Evolutionary conservation across 2,329 filamentous ascomycete species (phyloP).

Genomic region (Dactylellina sp.): DNA sequence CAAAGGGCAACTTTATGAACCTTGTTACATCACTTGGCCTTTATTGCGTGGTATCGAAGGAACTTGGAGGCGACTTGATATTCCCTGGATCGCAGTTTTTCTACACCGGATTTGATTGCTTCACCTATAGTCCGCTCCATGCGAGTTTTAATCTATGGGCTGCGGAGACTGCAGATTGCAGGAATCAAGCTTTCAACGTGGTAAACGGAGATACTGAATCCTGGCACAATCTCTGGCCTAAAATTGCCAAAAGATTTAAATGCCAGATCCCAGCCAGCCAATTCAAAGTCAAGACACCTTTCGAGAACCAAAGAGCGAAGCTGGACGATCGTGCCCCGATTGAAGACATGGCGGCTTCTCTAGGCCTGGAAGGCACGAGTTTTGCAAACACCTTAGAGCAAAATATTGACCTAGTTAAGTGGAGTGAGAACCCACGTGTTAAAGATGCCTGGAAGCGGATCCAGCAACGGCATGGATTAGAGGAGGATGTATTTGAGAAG

Average conservation of each 20-base stretch:
- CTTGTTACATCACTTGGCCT: constrained; percentile 64
- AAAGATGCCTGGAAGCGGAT: constrained; percentile 64
- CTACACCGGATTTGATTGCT: constrained; percentile 63
- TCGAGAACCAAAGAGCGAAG: constrained; percentile 28
- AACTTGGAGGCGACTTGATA: constrained; percentile 62
- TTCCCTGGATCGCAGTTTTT: constrained; percentile 63
- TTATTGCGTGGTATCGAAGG: constrained; percentile 64
- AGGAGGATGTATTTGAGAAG: constrained; percentile 64
- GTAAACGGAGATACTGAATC: constrained; percentile 65
- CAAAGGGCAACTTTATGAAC: constrained; percentile 65
- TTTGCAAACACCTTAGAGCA: constrained; percentile 62
- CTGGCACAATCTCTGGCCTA: constrained; percentile 66
- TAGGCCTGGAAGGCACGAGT: constrained; percentile 61
- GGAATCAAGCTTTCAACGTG: constrained; percentile 65
- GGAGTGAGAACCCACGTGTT: constrained; percentile 64
- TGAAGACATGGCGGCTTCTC: constrained; percentile 60
- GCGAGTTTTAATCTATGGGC: constrained; percentile 64
- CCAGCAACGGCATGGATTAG: constrained; percentile 62
- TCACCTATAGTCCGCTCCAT: constrained; percentile 62
- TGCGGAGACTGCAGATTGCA: constrained; percentile 61
- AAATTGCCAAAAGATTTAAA: constrained; percentile 63
- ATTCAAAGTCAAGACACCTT: constrained; percentile 15
- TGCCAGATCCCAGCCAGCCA: constrained; percentile 61
- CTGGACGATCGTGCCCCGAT: constrained; percentile 62
- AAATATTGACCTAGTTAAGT: constrained; percentile 65